Base-by-base conservation (phyloP, 2,329 filamentous ascomycete genomes). In the Thyridium curvatum region DNA sequence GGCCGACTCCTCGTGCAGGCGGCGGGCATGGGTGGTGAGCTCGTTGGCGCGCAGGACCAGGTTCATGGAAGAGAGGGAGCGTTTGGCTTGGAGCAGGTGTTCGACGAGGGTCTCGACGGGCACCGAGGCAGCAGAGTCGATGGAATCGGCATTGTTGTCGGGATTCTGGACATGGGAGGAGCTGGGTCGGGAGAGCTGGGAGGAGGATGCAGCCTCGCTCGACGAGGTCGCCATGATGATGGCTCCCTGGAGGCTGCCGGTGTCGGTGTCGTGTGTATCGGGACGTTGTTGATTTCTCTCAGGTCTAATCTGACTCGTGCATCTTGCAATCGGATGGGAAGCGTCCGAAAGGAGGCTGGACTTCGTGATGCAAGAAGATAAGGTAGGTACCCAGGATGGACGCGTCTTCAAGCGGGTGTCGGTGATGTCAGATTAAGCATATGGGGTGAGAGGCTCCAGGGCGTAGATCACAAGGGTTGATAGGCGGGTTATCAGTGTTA, bases 41-140 rank as follows among this genome's bases (percentile, higher is more conserved):
- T 94, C 85, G 55, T 93, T 90, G 47, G 89, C 90, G 43, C 86
- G 85, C 56, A 86, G 82, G 37, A 96, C 87, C 43, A 86, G 81
- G 32, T 73, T 79, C 58, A 94, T 89, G 10, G 88, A 88, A 13
- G 85, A 86, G 4, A 97, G 74, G 1, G 90, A 90, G 33, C 87
- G 80, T 59, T 96, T 96, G 8, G 91, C 86, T 21, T 84, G 82
- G 31, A 96, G 79, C 29, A 96, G 82, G 62, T 94, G 82, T 38
- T 80, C 77, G 40, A 96, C 86, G 32, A 97, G 79, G 17, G 79
- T 80, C 51, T 94, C 87, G 53, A 94, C 76, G 17, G 74, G 60
- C 4, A 71, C 58, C 18, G 61, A 51, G 26, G 65, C 64, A 21
- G 60, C 53, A 35, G 59, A 59, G 36, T 61, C 53, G 41, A 50